phyloP scores from a whole-genome alignment of 2,329 filamentous ascomycete genomes.

The Ceratocystis papillata region DNA sequence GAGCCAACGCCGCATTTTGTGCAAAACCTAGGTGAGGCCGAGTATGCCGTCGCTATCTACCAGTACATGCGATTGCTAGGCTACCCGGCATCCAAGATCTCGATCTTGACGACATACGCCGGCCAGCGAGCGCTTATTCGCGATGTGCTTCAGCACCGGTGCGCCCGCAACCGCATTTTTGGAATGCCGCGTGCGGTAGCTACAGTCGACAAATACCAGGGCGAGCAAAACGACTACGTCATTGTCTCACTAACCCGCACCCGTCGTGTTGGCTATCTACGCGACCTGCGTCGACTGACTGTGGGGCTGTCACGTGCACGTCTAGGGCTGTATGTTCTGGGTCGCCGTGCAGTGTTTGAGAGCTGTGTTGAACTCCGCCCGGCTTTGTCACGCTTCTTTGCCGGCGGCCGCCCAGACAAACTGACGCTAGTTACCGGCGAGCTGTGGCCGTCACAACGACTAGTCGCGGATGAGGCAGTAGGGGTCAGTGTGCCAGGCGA shows the following conservation, averaged over 20 bases:
- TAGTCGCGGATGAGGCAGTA: conserved; percentile 33
- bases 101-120: conserved; percentile 85
- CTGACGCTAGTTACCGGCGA: conserved; percentile 74
- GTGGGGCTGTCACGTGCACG: conserved; percentile 88
- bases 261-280: conserved; percentile 77
- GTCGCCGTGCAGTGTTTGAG: conserved; percentile 79
- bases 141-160: conserved; percentile 76
- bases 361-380: conserved; percentile 76
- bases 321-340: conserved; percentile 83
- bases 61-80: conserved; percentile 96
- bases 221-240: conserved; percentile 97
- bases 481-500: conserved; percentile 40
- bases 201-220: conserved; percentile 97
- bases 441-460: conserved; percentile 62
- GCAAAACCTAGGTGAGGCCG: conserved; percentile 91
- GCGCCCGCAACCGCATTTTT: conserved; percentile 72
- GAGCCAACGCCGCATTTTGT: conserved; percentile 92
- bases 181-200: conserved; percentile 80
- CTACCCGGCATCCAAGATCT: conserved; percentile 74
- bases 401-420: conserved; percentile 57
- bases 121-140: conserved; percentile 80
- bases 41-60: conserved; percentile 90
- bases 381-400: conserved; percentile 68
- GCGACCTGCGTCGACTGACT: conserved; percentile 85
- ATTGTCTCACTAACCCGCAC: conserved; percentile 90